Conservation (phyloP, 2,329 filamentous ascomycete species). For the Thermothelomyces thermophilus region DNA sequence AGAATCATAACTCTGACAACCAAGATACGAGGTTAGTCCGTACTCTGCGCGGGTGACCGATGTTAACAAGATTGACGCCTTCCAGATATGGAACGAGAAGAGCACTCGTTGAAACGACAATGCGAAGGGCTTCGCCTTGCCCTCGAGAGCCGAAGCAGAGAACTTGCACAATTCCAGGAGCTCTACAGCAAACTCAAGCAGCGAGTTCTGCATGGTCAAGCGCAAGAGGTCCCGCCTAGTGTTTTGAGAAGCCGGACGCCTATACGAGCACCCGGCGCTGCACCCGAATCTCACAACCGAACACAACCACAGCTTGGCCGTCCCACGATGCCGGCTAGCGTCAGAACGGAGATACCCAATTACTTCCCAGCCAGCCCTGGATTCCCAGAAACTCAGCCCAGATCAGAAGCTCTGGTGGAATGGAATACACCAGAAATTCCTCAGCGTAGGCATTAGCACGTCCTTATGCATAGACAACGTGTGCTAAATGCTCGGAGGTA, state of each 20-base stretch:
- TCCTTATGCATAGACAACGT: background rate
- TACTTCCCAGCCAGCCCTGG: slow-evolving; percentile 16
- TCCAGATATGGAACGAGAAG: slow-evolving; percentile 51
- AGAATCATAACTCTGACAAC: slow-evolving; percentile 16
- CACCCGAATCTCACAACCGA: background rate
- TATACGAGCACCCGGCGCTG: background rate
- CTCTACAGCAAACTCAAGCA: slow-evolving; percentile 56
- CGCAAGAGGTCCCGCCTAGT: slow-evolving; percentile 49
- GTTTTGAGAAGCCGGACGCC: slow-evolving; percentile 34
- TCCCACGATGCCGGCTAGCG: background rate
- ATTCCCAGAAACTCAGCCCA: slow-evolving; percentile 1
- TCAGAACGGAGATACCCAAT: background rate
- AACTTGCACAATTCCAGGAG: slow-evolving; percentile 61
- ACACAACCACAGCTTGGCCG: slow-evolving; percentile 1
- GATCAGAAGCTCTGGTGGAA: background rate
- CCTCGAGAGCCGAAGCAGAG: slow-evolving; percentile 64
- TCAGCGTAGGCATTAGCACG: slow-evolving; percentile 5
- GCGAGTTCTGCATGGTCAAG: slow-evolving; percentile 47
- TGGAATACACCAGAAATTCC: slow-evolving; percentile 12
- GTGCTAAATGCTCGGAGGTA: background rate
- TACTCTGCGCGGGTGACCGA: background rate
- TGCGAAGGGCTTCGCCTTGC: slow-evolving; percentile 63
- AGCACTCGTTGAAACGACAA: slow-evolving; percentile 58
- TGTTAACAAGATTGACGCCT: background rate
- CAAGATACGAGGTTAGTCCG: slow-evolving; percentile 18